Base-by-base conservation (phyloP, 1,284 basidiomycete species). In the Ceratobasidium papillatum region DNA sequence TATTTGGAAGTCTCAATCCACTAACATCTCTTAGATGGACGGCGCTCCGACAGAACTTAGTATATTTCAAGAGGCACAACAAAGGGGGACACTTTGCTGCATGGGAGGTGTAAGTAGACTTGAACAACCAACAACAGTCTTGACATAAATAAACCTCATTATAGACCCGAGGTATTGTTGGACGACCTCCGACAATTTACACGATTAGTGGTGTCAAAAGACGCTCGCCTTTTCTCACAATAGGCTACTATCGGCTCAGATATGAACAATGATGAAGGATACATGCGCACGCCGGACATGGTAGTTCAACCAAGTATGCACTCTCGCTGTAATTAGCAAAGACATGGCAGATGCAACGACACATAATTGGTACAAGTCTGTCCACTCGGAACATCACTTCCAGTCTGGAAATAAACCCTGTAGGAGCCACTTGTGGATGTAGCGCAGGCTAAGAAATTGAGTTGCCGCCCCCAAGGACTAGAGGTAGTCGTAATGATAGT, bases 401-500 rank as follows among this genome's bases (percentile, higher is more conserved):
- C 87, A 14, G 83, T 84, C 80, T 88, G 87, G 75, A 88, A 79
- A 80, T 84, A 88, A 11, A 88, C 79, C 73, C 83, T 81, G 76
- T 84, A 89, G 71, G 84, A 81, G 12, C 81, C 81, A 3, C 84
- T 74, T 32, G 82, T 82, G 75, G 78, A 84, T 34, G 85, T 85
- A 25, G 85, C 77, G 78, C 87, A 88, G n/a, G 86, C 86, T 38
- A 88, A 79, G 81, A 88, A 89, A 78, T 88, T 88, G 61, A 87
- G 83, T 79, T 87, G 84, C 74, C 79, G 80, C 8, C 84, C 87
- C 38, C 84, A 87, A 17, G 58, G 30, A 54, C 74, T 75, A 36
- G 71, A 71, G 27, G 56, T 69, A 12, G 63, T 73, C 11, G 78
- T 78, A 78, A 88, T 86, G 78, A 88, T 88, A 25, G 88, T 88